A percentile compares a stretch with the other conserved stretches of the same genome.
Conservation (phyloP, 2,329 filamentous ascomycete genomes). For the Magnaporthiopsis poae region DNA sequence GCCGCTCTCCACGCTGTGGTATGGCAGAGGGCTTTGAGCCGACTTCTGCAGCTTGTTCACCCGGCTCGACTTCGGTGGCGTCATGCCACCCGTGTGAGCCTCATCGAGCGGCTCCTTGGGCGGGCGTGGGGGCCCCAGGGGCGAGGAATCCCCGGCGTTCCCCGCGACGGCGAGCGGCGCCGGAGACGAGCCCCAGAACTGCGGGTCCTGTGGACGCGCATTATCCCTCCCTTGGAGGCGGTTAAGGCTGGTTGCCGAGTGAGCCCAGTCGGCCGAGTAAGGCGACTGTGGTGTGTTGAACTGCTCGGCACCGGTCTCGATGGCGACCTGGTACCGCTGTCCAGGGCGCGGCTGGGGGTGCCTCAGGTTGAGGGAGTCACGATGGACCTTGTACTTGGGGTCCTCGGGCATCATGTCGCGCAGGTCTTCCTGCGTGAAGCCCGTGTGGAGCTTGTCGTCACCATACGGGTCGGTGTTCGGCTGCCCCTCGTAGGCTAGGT, state of each 20-base stretch:
- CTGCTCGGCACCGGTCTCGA: conserved; percentile 58
- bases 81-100: conserved; percentile 19
- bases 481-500: conserved; percentile 59
- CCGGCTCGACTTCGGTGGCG: conserved; percentile 37
- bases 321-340: conserved; percentile 61
- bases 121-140: conserved; percentile 40
- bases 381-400: conserved; percentile 72
- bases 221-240: conserved; percentile 38
- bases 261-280: conserved; percentile 51
- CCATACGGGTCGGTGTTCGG: conserved; percentile 44
- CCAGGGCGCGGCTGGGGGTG: conserved; percentile 70
- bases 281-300: conserved; percentile 54
- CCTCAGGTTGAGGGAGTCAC: conserved; percentile 69
- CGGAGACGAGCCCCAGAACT: conserved; percentile 38
- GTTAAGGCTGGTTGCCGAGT: conserved; percentile 49
- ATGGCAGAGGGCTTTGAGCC: conserved; percentile 39
- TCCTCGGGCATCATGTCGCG: conserved; percentile 38
- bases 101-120: conserved; percentile 52
- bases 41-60: conserved; percentile 42
- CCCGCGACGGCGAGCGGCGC: conserved; percentile 15
- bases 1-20: conserved; percentile 44
- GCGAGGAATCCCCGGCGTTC: conserved; percentile 18
- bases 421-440: conserved; percentile 45
- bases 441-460: conserved; percentile 50
- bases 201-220: conserved; percentile 17